phyloP scores from a whole-genome alignment of 1,139 yeast genomes.

The Hyphopichia pseudoburtonii region DNA sequence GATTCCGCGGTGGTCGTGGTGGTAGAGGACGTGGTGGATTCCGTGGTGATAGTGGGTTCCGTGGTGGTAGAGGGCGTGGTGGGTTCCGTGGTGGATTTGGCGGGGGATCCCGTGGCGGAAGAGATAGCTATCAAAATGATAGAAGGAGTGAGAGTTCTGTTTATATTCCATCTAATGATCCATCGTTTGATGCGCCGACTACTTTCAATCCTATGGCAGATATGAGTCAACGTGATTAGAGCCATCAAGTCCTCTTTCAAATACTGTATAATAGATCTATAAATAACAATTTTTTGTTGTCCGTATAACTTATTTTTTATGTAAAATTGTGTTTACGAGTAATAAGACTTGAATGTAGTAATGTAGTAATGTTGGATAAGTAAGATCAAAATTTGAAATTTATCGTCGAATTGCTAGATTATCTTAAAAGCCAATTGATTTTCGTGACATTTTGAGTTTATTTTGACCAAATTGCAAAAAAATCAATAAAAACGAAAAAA shows the following conservation, averaged over 20 bases:
- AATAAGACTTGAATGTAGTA: no score
- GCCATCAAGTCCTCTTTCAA: no score
- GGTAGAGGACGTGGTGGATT: slow-evolving; percentile 23
- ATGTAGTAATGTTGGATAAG: no score
- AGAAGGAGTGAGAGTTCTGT: slow-evolving; percentile 15
- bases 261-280: background rate
- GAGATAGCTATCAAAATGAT: slow-evolving; percentile 1
- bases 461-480: no score
- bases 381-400: no score
- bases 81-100: slow-evolving; percentile 10
- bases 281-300: no score
- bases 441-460: no score
- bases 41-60: slow-evolving; percentile 17
- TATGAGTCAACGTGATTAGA: background rate
- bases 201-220: slow-evolving; percentile 14
- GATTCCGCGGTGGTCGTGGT: slow-evolving; percentile 22
- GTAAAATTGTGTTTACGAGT: no score
- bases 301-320: no score
- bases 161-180: slow-evolving; percentile 20
- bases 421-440: no score
- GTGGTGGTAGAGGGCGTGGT: slow-evolving; percentile 9
- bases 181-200: slow-evolving; percentile 16
- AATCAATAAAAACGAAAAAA: no score
- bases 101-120: slow-evolving; percentile 6
- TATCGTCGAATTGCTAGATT: no score